Evolutionary conservation across 1,284 basidiomycete genomes (phyloP).

Genomic region (Xerocomus minutiporus): DNA sequence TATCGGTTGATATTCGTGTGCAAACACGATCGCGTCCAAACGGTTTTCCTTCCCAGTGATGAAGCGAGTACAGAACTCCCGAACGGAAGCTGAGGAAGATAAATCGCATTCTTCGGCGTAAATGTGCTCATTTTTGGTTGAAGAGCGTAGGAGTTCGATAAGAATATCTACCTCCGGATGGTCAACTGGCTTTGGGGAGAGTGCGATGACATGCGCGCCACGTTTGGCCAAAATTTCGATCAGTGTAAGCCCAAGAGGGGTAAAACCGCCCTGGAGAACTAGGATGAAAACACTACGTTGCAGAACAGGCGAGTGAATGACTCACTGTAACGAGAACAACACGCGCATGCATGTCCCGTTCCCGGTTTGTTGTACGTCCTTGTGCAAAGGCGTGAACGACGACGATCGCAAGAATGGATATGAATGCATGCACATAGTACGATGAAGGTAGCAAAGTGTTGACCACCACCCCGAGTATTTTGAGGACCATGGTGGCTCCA

Average conservation of each 20-base stretch:
- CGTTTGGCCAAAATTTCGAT: conserved; percentile 60
- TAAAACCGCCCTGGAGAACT: conserved; percentile 59
- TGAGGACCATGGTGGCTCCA: conserved; percentile 28
- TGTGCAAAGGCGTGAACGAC: conserved; percentile 57
- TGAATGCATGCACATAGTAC: conserved; percentile 48
- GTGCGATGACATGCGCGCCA: conserved; percentile 71
- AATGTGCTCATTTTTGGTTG: conserved; percentile 68
- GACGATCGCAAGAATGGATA: conserved; percentile 41
- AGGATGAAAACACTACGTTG: conserved; percentile 2
- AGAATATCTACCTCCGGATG: conserved; percentile 53
- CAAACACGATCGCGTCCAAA: conserved; percentile 66
- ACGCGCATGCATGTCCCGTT: conserved; percentile 68
- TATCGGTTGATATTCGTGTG: conserved; percentile 67
- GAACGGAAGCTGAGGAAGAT: conserved; percentile 55
- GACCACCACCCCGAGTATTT: conserved; percentile 20
- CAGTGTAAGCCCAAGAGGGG: conserved; percentile 63
- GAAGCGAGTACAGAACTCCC: conserved; percentile 63
- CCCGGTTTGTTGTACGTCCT: conserved; percentile 62
- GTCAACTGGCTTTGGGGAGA: conserved; percentile 56
- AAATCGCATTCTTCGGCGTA: conserved; percentile 73
- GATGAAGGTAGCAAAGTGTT: conserved; percentile 22
- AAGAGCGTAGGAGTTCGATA: conserved; percentile 57
- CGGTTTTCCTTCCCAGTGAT: conserved; percentile 59
- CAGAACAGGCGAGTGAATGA: neutral
- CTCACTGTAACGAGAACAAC: conserved; percentile 66